Percentiles rank a stretch among this genome's conserved stretches.
phyloP scores from a whole-genome alignment of 2,329 filamentous ascomycete species.

The Helicocarpus griseus region DNA sequence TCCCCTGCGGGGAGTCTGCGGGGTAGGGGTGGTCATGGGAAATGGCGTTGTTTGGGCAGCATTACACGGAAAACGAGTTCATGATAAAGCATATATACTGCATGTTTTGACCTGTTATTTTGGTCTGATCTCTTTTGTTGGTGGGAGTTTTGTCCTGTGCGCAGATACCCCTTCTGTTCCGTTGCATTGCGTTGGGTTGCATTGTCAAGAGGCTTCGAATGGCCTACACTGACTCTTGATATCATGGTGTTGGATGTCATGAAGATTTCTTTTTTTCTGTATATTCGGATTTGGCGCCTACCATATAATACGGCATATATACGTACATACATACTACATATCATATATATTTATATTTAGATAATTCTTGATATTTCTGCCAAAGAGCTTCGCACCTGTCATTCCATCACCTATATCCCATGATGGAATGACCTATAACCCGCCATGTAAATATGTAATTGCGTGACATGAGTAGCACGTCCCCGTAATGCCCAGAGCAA shows the following conservation, averaged over 20 bases:
- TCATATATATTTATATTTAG: background rate
- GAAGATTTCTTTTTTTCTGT: background rate
- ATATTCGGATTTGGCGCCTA: too few relatives aligned
- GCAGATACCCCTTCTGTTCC: background rate
- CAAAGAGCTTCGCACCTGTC: background rate
- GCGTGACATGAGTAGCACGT: too few relatives aligned
- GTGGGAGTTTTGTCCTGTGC: background rate
- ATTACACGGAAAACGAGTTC: background rate
- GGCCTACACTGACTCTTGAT: background rate
- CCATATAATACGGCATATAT: too few relatives aligned
- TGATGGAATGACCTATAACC: too few relatives aligned
- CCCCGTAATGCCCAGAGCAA: too few relatives aligned
- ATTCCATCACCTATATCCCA: too few relatives aligned
- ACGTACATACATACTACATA: too few relatives aligned
- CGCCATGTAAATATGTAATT: too few relatives aligned
- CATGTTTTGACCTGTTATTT: background rate
- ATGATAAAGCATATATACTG: background rate
- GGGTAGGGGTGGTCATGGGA: background rate
- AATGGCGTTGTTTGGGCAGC: slow-evolving; percentile 1
- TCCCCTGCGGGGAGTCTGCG: background rate
- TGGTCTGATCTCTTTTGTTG: background rate
- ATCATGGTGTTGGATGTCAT: background rate
- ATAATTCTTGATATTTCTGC: background rate
- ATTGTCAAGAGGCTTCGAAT: background rate
- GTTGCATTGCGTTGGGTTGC: background rate